phyloP scores from a whole-genome alignment of 1,284 basidiomycete species.

The Ceratobasidium sp. region DNA sequence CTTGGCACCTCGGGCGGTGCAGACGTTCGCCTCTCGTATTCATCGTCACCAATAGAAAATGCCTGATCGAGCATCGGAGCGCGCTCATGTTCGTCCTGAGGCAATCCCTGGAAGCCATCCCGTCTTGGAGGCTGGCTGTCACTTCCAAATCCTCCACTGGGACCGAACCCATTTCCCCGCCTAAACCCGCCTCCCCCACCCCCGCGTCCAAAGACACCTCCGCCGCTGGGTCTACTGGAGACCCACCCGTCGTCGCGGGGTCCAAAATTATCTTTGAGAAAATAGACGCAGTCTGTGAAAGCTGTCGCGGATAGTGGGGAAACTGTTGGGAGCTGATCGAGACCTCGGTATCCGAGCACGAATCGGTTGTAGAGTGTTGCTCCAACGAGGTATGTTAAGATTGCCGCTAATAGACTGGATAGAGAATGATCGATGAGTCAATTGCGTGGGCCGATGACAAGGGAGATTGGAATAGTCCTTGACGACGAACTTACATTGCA shows the following conservation, averaged over 20 bases:
- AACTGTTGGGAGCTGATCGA: constrained; percentile 71
- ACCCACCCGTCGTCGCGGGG: constrained; percentile 36
- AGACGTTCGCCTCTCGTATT: constrained; percentile 37
- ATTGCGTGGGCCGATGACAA: neutral
- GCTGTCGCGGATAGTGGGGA: constrained; percentile 47
- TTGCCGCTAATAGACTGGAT: constrained; percentile 66
- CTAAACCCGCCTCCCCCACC: constrained; percentile 37
- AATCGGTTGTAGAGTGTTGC: constrained; percentile 78
- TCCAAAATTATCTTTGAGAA: constrained; percentile 40
- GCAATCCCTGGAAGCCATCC: constrained; percentile 30
- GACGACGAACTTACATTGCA: constrained; percentile 69
- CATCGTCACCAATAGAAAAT: constrained; percentile 39
- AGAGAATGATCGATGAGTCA: constrained; percentile 27
- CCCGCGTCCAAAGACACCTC: neutral
- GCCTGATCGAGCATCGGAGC: constrained; percentile 31
- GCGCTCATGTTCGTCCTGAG: constrained; percentile 28
- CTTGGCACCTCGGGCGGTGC: constrained; percentile 37
- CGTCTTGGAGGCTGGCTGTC: constrained; percentile 34
- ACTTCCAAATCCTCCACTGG: constrained; percentile 5
- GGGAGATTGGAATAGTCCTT: neutral
- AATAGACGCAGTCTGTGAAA: constrained; percentile 37
- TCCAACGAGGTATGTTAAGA: constrained; percentile 70
- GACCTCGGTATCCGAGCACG: constrained; percentile 71
- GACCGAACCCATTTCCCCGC: constrained; percentile 30
- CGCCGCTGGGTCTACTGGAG: neutral